These are phyloP conservation scores for Taxillus chinensis DNA, from an alignment of 164 flowering plant species.

Conservation along the genomic window DNA sequence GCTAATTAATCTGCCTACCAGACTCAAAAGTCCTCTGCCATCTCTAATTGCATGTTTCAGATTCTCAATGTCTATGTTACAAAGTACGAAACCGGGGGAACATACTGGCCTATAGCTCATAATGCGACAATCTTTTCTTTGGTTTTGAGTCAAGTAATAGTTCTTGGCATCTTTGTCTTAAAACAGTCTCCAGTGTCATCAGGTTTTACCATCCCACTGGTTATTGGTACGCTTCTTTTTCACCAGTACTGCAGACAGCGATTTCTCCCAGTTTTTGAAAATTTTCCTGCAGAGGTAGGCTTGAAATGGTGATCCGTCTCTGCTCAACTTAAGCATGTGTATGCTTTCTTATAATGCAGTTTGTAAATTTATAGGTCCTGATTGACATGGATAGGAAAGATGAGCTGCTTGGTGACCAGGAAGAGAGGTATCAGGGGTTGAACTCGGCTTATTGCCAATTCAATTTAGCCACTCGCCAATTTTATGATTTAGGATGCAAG, in stretches of 20 bases:
- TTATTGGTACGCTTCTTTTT: conserved; percentile 68
- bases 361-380: conserved; percentile 33
- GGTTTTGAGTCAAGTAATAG: conserved; percentile 75
- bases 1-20: too few relatives aligned
- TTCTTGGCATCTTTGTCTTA: conserved; percentile 75
- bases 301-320: too few relatives aligned
- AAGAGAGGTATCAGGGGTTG: conserved; percentile 43
- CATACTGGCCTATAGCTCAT: conserved; percentile 79
- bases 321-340: too few relatives aligned
- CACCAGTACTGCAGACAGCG: conserved; percentile 77
- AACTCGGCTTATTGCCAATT: conserved; percentile 49
- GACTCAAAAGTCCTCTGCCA: too few relatives aligned
- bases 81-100: conserved; percentile 77
- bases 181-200: conserved; percentile 62
- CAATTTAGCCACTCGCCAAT: conserved; percentile 10
- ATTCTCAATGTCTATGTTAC: conserved; percentile 67
- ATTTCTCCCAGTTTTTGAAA: conserved; percentile 57
- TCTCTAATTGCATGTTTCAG: conserved; percentile 27
- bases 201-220: conserved; percentile 66
- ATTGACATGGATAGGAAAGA: conserved; percentile 81
- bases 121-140: conserved; percentile 78
- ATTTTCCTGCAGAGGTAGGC: conserved; percentile 52
- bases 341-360: background rate
- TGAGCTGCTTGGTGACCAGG: conserved; percentile 47
- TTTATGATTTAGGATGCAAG: background rate